These are phyloP conservation scores for Crithidia brevicula DNA, from an alignment of 208 protist species.

Conservation along the genomic window DNA sequence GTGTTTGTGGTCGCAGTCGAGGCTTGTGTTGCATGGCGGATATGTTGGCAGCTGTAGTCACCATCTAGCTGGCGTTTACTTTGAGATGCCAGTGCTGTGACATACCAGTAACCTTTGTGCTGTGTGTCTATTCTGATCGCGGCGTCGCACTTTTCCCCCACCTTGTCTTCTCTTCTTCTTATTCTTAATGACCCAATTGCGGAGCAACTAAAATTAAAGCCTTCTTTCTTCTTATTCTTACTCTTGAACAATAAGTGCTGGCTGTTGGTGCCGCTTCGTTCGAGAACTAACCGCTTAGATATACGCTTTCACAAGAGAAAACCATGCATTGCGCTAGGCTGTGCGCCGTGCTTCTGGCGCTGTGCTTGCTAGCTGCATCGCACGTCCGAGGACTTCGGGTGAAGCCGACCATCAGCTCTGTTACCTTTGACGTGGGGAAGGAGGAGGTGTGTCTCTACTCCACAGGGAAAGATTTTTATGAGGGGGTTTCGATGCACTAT, in stretches of 20 bases:
- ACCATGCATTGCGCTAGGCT: slow-evolving; percentile 6
- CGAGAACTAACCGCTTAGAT: too few relatives aligned
- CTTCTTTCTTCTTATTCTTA: too few relatives aligned
- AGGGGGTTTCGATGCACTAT: slow-evolving; percentile 78
- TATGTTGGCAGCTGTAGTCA: too few relatives aligned
- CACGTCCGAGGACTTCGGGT: slow-evolving; percentile 43
- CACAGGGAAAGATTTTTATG: slow-evolving; percentile 52
- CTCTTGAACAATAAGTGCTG: too few relatives aligned
- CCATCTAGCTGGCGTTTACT: too few relatives aligned
- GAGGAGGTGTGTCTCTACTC: slow-evolving; percentile 83
- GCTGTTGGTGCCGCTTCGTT: too few relatives aligned
- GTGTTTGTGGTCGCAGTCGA: too few relatives aligned
- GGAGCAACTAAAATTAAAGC: not conserved
- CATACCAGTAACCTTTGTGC: too few relatives aligned
- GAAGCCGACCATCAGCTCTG: slow-evolving; percentile 47
- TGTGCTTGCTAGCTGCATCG: not conserved
- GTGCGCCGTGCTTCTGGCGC: slow-evolving; percentile 6
- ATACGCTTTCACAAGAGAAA: not conserved
- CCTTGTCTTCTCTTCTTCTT: slow-evolving; percentile 3
- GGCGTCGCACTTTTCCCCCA: not conserved
- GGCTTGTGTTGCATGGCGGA: too few relatives aligned
- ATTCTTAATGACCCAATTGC: not conserved
- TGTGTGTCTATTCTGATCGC: not conserved
- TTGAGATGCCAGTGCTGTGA: too few relatives aligned
- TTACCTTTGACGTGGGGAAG: slow-evolving; percentile 66